Conservation (phyloP, 495 filamentous ascomycete species). For the Physcia stellaris region DNA sequence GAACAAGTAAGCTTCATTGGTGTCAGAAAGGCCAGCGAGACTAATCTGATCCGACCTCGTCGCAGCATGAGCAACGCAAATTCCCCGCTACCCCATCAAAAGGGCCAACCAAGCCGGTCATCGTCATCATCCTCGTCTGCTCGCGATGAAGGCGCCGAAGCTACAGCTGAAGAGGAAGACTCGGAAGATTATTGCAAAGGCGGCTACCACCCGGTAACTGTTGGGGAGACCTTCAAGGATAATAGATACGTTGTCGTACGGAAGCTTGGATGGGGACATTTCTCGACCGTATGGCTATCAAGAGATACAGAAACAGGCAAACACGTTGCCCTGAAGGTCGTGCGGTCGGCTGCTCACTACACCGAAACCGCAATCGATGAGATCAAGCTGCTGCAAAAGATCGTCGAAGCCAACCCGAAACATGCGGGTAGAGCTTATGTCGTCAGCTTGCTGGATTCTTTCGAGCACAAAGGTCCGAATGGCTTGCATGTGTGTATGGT, state of each 20-base stretch:
- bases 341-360: constrained; percentile 93
- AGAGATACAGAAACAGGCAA: constrained; percentile 80
- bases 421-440: constrained; percentile 92
- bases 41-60: constrained; percentile 6
- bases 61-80: constrained; percentile 24
- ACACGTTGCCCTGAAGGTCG: constrained; percentile 95
- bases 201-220: constrained; percentile 85
- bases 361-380: constrained; percentile 98
- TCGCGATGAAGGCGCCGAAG: constrained; percentile 70
- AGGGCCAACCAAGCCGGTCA: constrained; percentile 43
- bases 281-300: constrained; percentile 97
- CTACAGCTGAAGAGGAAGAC: constrained; percentile 95
- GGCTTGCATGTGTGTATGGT: constrained; percentile 98
- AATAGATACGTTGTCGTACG: constrained; percentile 92
- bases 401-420: constrained; percentile 84
- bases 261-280: constrained; percentile 97
- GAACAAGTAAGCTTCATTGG: too few species aligned
- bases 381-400: constrained; percentile 93
- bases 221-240: constrained; percentile 95
- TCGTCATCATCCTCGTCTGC: constrained; percentile 72
- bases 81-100: constrained; percentile 34
- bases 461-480: constrained; percentile 95
- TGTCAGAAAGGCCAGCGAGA: background rate
- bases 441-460: constrained; percentile 88
- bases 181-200: constrained; percentile 99